Base-by-base conservation (phyloP, 805 yeast species). In the Debaryomyces maramus region DNA sequence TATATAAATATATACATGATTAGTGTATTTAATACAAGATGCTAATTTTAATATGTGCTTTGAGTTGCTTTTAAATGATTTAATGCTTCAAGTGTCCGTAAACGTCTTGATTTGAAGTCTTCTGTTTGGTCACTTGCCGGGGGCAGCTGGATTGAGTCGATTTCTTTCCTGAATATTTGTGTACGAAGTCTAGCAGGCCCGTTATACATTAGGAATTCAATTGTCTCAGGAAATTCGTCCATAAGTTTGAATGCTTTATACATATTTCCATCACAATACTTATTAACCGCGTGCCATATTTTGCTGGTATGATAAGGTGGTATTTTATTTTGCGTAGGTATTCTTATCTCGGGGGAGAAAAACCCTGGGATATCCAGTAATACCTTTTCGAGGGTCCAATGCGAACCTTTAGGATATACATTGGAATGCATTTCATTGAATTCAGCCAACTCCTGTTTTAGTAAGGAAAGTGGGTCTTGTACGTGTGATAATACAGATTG, bases 221-320 rank as follows among this genome's bases (percentile, higher is more conserved):
- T 50, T 5, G 68, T 55, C 20, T 52, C 55, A 6, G 72, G 72
- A 39, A 45, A 67, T 29, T 56, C 46, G 36, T 65, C 67, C 58
- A 60, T 60, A 35, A 66, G 46, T 18, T 42, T 38, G 37, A 57
- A 65, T 13, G 65, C 62, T 19, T 47, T 38, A 5, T 17, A 34
- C 18, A 46, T 40, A 35, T 55, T 52, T 6, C 46, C 50, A 10
- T 46, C 41, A 23, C 55, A 52, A 30, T 48, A 45, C 15, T 40
- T 14, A 32, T 48, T 46, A 11, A 65, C 43, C 5, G 44, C 39
- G 19, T 16, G 16, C 46, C 53, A 52, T 20, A 64, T 23, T 11
- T 23, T 34, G 14, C 45, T 43, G 10, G 55, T 47, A 35, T 54
- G 22, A 15, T 36, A 14, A 1, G 59, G 55, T 14, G 39, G 39